Evolutionary conservation across 805 yeast species (phyloP).

Genomic region (Saturnispora dispora): DNA sequence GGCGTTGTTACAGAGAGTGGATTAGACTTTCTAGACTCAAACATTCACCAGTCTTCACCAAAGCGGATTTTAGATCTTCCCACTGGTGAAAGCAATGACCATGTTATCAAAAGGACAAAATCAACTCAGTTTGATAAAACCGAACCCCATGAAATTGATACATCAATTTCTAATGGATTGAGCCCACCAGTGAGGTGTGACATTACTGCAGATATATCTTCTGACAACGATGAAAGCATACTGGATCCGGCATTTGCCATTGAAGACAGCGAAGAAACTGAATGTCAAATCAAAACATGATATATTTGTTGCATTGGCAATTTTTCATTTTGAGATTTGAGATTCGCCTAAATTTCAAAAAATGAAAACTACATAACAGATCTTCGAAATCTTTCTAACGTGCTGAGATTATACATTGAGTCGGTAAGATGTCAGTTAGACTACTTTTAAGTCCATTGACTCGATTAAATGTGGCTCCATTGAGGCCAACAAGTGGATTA

Average conservation of each 20-base stretch:
- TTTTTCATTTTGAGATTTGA: neutral
- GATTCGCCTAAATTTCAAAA: neutral
- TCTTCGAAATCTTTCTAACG: neutral
- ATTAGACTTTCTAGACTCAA: neutral
- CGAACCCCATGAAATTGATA: neutral
- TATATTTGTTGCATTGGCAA: neutral
- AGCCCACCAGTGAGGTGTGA: neutral
- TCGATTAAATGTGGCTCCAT: neutral
- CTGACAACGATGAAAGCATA: neutral
- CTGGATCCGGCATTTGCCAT: neutral
- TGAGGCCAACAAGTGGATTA: neutral
- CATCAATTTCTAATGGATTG: neutral
- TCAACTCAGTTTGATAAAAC: neutral
- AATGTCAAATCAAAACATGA: neutral
- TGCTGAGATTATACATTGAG: neutral
- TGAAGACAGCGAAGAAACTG: neutral
- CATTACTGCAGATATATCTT: neutral
- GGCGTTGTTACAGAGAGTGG: slow-evolving; percentile 3
- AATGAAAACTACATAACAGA: neutral
- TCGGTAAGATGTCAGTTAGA: neutral
- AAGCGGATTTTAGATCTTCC: neutral
- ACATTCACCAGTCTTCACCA: slow-evolving; percentile 5
- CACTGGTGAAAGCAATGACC: neutral
- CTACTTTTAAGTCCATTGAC: neutral
- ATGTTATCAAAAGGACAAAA: slow-evolving; percentile 3